Percentiles rank a stretch among this genome's conserved stretches.
phyloP scores from a whole-genome alignment of 2,329 filamentous ascomycete genomes.

The Fusarium mangiferae region DNA sequence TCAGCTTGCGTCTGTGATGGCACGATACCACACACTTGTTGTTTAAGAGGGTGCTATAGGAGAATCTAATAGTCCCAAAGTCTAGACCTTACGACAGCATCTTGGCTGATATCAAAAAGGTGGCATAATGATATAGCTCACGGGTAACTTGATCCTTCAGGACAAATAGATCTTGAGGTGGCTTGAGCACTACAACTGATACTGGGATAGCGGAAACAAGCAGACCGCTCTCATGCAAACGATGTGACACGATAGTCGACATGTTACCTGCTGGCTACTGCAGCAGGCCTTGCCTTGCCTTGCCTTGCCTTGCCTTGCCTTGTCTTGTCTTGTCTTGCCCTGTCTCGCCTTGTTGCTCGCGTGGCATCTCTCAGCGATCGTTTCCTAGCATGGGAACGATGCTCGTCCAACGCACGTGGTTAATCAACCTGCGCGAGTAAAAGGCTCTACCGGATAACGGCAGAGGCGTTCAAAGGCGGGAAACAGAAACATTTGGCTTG shows the following conservation, averaged over 20 bases:
- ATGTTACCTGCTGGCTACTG: neutral
- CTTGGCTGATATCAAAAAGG: slow-evolving; percentile 16
- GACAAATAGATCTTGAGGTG: neutral
- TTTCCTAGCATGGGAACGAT: slow-evolving; percentile 18
- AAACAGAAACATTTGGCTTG: neutral
- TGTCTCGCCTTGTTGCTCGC: slow-evolving; percentile 14
- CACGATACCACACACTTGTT: slow-evolving; percentile 16
- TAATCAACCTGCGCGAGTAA: neutral
- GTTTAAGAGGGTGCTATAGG: neutral
- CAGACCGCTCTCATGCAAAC: slow-evolving; percentile 7
- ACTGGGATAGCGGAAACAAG: neutral
- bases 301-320: slow-evolving; percentile 1
- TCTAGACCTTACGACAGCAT: slow-evolving; percentile 1
- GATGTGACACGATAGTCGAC: slow-evolving; percentile 23
- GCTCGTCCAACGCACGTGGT: slow-evolving; percentile 27
- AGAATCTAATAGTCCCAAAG: neutral
- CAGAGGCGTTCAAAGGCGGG: slow-evolving; percentile 1
- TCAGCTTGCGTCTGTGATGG: slow-evolving; percentile 23
- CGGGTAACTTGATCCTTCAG: slow-evolving; percentile 5
- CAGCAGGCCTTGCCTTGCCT: slow-evolving; percentile 15
- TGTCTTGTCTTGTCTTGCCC: neutral
- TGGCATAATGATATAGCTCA: slow-evolving; percentile 12
- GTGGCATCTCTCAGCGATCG: slow-evolving; percentile 20
- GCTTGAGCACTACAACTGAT: neutral
- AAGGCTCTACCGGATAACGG: slow-evolving; percentile 1